Percentiles rank a stretch among this genome's conserved stretches.
phyloP scores from a whole-genome alignment of 1,139 yeast species.

The Yamadazyma dushanensis region DNA sequence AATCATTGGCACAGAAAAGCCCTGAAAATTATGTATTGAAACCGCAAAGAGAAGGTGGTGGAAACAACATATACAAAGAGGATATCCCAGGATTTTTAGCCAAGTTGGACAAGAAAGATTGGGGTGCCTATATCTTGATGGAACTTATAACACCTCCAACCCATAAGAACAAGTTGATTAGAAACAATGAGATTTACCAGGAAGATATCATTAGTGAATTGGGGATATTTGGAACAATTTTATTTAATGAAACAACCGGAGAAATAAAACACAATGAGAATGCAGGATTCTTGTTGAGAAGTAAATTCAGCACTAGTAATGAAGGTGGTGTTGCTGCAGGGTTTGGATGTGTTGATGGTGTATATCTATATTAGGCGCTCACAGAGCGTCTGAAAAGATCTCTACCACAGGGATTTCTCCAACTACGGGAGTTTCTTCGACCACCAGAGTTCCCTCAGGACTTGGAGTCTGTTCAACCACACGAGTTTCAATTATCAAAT shows the following conservation, averaged over 20 bases:
- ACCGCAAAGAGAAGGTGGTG: slow-evolving; percentile 97
- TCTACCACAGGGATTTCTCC: background rate
- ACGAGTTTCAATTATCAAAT: too few relatives aligned
- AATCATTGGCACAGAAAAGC: slow-evolving; percentile 47
- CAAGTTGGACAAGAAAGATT: slow-evolving; percentile 61
- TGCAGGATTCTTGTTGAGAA: slow-evolving; percentile 84
- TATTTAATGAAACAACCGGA: slow-evolving; percentile 67
- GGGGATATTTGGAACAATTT: slow-evolving; percentile 82
- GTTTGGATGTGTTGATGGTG: slow-evolving; percentile 91
- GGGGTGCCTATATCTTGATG: slow-evolving; percentile 94
- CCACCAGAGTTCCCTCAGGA: too few relatives aligned
- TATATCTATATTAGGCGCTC: slow-evolving; percentile 34
- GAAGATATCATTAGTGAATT: slow-evolving; percentile 85
- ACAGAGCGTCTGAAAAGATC: too few relatives aligned
- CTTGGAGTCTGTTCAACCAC: too few relatives aligned
- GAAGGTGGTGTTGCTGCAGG: slow-evolving; percentile 99
- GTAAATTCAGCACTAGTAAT: slow-evolving; percentile 81
- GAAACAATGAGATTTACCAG: slow-evolving; percentile 58
- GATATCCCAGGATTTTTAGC: slow-evolving; percentile 76
- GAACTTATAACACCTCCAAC: slow-evolving; percentile 82
- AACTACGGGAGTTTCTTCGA: too few relatives aligned
- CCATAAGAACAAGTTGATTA: slow-evolving; percentile 63
- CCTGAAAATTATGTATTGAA: slow-evolving; percentile 81
- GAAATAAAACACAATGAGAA: slow-evolving; percentile 60
- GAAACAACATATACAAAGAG: slow-evolving; percentile 84